Conservation (phyloP, 441 rosid species). For the Aleurites moluccanus region DNA sequence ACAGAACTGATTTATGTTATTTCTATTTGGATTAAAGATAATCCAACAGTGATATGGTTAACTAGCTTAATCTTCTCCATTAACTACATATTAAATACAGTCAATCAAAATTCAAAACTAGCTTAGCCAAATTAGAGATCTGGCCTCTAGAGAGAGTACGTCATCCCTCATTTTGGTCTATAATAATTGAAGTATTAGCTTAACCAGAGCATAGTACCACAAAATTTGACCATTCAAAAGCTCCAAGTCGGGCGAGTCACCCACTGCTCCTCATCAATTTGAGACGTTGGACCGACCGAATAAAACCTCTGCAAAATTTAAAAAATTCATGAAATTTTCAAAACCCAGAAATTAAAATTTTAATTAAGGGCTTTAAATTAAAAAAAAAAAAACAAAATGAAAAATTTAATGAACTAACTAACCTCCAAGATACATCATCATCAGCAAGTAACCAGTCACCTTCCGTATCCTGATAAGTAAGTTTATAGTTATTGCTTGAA, state of each 20-base stretch:
- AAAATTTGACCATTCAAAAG: not conserved
- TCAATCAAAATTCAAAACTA: constrained; percentile 7
- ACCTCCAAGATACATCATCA: constrained; percentile 55
- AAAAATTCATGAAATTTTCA: not conserved
- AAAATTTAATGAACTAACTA: not conserved
- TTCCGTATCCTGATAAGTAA: constrained; percentile 48
- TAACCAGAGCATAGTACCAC: not conserved
- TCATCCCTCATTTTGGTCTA: not conserved
- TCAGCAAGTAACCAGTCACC: constrained; percentile 56
- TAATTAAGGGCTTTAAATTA: not conserved
- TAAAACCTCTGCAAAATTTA: constrained; percentile 32
- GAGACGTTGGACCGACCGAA: constrained; percentile 35
- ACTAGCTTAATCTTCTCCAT: too few species aligned
- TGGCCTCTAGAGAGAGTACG: too few species aligned
- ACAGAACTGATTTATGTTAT: not conserved
- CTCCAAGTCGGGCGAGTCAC: not conserved
- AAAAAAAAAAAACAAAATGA: not conserved
- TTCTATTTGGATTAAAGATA: not conserved
- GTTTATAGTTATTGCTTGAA: constrained; percentile 31
- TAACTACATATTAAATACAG: not conserved
- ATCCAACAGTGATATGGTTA: not conserved
- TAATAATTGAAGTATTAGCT: not conserved
- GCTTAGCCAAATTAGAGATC: too few species aligned
- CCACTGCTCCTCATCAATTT: constrained; percentile 28
- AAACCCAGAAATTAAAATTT: not conserved